phyloP scores from a whole-genome alignment of 169 alveolate species.

The Amoebophrya sp. region DNA sequence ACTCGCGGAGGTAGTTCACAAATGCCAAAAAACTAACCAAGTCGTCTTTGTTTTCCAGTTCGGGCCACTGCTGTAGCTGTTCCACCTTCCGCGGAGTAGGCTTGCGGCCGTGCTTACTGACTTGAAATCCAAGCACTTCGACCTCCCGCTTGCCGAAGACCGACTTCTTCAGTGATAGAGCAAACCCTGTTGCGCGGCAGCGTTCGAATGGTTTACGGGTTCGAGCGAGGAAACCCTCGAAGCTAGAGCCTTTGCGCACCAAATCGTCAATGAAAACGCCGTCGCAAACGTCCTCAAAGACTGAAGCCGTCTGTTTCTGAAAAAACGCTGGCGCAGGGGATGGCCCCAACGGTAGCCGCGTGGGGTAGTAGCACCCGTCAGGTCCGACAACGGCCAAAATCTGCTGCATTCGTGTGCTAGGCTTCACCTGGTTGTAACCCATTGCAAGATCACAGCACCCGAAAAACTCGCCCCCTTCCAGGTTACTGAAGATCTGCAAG shows the following conservation, averaged over 20 bases:
- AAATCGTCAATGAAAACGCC: not conserved
- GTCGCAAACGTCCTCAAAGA: not conserved
- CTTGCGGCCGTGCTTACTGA: not conserved
- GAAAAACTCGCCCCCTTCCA: not conserved
- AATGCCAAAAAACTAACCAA: not conserved
- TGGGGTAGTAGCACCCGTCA: not conserved
- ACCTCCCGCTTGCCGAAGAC: not conserved
- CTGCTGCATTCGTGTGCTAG: not conserved
- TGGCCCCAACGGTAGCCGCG: not conserved
- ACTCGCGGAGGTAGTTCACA: not conserved
- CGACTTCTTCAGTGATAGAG: not conserved
- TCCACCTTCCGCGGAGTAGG: not conserved
- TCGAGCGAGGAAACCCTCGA: not conserved
- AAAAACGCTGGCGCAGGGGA: not conserved
- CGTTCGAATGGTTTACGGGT: not conserved
- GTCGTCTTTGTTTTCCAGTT: not conserved
- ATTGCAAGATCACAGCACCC: not conserved
- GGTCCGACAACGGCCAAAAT: not conserved
- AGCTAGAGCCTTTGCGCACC: not conserved
- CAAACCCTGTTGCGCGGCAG: not conserved
- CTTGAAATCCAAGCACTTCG: not conserved
- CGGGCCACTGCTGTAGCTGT: not conserved
- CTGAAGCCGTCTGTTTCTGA: not conserved
- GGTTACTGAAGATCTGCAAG: not conserved
- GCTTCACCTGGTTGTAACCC: not conserved